Evolutionary conservation across 2,329 filamentous ascomycete genomes (phyloP).

Genomic region (Emergomyces pasteurianus): DNA sequence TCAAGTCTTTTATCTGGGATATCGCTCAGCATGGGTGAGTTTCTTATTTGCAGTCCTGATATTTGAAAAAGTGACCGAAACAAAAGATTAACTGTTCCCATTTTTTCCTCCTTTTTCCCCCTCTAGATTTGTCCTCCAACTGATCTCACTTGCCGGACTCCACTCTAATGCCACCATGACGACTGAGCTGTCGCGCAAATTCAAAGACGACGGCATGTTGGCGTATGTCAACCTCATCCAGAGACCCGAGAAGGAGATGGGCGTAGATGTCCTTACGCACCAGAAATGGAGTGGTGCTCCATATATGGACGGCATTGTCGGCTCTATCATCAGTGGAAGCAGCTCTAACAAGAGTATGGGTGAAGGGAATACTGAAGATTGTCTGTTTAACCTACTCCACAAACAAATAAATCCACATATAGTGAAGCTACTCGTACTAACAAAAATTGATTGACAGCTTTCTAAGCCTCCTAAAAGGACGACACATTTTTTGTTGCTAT

Average conservation of each 20-base stretch:
- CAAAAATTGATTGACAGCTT: background rate
- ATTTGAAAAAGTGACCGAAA: constrained; percentile 13
- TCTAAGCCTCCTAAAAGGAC: background rate
- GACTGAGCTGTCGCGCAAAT: constrained; percentile 64
- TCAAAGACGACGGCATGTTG: constrained; percentile 88
- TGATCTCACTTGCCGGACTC: constrained; percentile 53
- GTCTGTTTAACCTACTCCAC: constrained; percentile 13
- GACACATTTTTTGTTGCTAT: background rate
- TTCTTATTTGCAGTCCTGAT: background rate
- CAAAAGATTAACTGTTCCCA: constrained; percentile 29
- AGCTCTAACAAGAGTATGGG: constrained; percentile 88
- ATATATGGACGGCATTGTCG: constrained; percentile 81
- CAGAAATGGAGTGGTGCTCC: constrained; percentile 65
- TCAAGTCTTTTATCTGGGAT: constrained; percentile 94
- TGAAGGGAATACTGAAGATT: constrained; percentile 73
- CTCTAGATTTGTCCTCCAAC: constrained; percentile 48
- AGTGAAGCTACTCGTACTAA: background rate
- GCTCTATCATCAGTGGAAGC: constrained; percentile 82
- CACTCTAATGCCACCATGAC: constrained; percentile 53
- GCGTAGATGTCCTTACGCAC: constrained; percentile 86
- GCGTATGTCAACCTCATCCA: constrained; percentile 95
- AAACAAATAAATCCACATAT: background rate
- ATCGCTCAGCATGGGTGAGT: constrained; percentile 77
- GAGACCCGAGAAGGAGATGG: constrained; percentile 75
- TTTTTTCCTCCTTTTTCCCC: background rate